These are phyloP conservation scores for Backusella sp. DNA, from an alignment of 192 early-diverging fungal species.

Conservation along the genomic window DNA sequence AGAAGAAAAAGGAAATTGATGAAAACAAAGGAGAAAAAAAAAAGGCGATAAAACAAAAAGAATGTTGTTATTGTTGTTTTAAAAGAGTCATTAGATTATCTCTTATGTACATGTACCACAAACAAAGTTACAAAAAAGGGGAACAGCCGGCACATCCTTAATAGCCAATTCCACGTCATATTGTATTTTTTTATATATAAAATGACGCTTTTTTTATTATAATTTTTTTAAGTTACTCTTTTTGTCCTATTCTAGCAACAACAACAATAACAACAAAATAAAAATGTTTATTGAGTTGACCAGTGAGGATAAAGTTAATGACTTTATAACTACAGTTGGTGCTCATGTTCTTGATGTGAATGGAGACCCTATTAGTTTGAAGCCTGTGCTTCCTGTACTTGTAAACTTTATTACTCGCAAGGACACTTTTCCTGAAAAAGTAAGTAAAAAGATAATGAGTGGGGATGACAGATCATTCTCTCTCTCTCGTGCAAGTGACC, in stretches of 20 bases:
- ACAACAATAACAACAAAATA: neutral
- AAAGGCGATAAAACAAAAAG: slow-evolving; percentile 3
- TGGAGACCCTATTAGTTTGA: neutral
- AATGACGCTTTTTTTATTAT: neutral
- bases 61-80: slow-evolving; percentile 10
- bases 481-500: neutral
- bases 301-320: neutral
- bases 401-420: neutral
- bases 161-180: neutral
- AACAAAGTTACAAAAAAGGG: slow-evolving; percentile 6
- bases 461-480: neutral
- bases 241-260: neutral
- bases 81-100: slow-evolving; percentile 8
- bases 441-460: neutral
- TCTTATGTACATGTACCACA: neutral
- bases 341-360: neutral
- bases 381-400: neutral
- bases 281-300: neutral
- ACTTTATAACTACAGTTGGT: neutral
- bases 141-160: neutral
- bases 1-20: neutral
- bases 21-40: neutral
- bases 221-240: neutral
- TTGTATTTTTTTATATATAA: neutral
- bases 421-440: neutral